phyloP scores from a whole-genome alignment of 495 filamentous ascomycete species.

The Talaromyces borbonicus region DNA sequence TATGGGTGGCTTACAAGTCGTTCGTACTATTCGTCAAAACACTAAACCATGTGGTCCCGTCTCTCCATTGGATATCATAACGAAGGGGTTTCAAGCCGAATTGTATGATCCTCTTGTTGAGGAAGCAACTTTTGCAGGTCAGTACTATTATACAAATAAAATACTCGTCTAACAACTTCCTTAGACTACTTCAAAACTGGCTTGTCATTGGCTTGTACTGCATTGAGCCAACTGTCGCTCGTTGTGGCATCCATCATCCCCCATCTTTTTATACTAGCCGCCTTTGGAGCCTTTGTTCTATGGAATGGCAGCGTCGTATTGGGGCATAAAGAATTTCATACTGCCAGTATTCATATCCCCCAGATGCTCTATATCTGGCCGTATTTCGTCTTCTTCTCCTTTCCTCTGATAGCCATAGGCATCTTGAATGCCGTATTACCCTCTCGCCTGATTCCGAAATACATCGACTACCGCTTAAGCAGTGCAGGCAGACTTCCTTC shows the following conservation, averaged over 20 bases:
- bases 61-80: slow-evolving; percentile 18
- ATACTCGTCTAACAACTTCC: not conserved
- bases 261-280: slow-evolving; percentile 53
- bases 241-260: slow-evolving; percentile 47
- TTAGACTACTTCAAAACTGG: slow-evolving; percentile 51
- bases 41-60: slow-evolving; percentile 18
- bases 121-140: slow-evolving; percentile 48
- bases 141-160: not conserved
- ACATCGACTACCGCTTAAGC: slow-evolving; percentile 26
- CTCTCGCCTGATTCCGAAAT: slow-evolving; percentile 23
- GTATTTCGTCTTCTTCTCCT: slow-evolving; percentile 80
- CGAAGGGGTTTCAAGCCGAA: slow-evolving; percentile 36
- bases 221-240: slow-evolving; percentile 40
- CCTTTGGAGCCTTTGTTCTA: slow-evolving; percentile 64
- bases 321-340: slow-evolving; percentile 89
- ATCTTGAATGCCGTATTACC: slow-evolving; percentile 33
- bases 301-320: slow-evolving; percentile 92
- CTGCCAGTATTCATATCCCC: slow-evolving; percentile 76
- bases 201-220: slow-evolving; percentile 49
- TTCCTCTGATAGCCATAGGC: slow-evolving; percentile 57
- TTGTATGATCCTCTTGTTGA: slow-evolving; percentile 57
- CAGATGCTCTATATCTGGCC: slow-evolving; percentile 96
- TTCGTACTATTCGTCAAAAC: slow-evolving; percentile 30
- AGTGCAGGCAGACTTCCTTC: slow-evolving; percentile 31
- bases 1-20: slow-evolving; percentile 63